Conservation (phyloP, 164 flowering plant species). For the Annona squamosa region DNA sequence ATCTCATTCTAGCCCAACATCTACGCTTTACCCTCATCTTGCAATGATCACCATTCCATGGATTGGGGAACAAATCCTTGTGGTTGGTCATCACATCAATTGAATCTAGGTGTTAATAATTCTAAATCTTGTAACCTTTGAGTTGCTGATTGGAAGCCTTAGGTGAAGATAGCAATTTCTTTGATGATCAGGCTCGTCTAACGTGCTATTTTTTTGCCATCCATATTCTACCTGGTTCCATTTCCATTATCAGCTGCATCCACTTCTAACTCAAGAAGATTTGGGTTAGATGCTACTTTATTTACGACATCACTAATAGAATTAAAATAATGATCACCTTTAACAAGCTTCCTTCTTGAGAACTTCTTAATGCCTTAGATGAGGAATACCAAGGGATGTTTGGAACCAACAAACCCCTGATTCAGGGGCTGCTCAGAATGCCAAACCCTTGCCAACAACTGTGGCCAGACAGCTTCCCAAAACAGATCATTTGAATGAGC, state of each 20-base stretch:
- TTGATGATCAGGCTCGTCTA: conserved; percentile 22
- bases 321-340: conserved; percentile 69
- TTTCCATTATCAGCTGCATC: conserved; percentile 24
- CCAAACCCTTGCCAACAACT: conserved; percentile 89
- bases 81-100: not conserved
- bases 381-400: conserved; percentile 56
- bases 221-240: conserved; percentile 24
- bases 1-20: conserved; percentile 23
- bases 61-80: conserved; percentile 5
- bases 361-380: conserved; percentile 67
- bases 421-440: conserved; percentile 79
- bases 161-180: conserved; percentile 57
- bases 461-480: conserved; percentile 99
- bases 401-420: conserved; percentile 28
- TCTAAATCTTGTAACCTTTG: conserved; percentile 37
- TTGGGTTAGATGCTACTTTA: conserved; percentile 64
- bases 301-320: conserved; percentile 64
- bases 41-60: conserved; percentile 14
- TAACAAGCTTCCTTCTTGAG: conserved; percentile 58
- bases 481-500: conserved; percentile 76
- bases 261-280: conserved; percentile 55
- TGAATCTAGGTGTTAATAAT: conserved; percentile 48
- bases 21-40: conserved; percentile 20
- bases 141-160: conserved; percentile 21
- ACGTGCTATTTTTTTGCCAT: conserved; percentile 17